These are phyloP conservation scores for Debaryomyces fabryi DNA, from an alignment of 1,139 yeast species.

Conservation along the genomic window DNA sequence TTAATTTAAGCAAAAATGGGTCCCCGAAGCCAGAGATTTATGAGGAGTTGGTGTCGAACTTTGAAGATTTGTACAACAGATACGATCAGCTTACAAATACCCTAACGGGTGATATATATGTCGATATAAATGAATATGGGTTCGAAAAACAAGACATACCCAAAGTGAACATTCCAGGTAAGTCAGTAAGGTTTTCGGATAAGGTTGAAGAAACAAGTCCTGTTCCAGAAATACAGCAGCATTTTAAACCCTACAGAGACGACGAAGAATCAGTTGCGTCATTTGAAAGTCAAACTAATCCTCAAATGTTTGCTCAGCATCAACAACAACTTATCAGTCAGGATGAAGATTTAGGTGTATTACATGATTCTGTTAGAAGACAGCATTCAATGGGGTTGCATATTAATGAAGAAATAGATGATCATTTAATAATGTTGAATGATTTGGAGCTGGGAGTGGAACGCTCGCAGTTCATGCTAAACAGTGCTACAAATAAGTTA, in stretches of 20 bases:
- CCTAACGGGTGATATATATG: conserved; percentile 30
- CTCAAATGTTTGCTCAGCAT: conserved; percentile 64
- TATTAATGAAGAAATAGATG: conserved; percentile 68
- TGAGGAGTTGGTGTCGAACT: conserved; percentile 14
- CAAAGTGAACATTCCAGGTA: conserved; percentile 19
- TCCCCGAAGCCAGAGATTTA: conserved; percentile 12
- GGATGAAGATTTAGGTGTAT: conserved; percentile 59
- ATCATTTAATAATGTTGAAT: conserved; percentile 67
- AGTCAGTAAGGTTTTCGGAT: conserved; percentile 60
- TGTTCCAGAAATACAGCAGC: neutral
- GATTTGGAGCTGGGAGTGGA: conserved; percentile 75
- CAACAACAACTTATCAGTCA: conserved; percentile 66
- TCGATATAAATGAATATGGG: conserved; percentile 41
- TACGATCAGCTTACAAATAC: conserved; percentile 27
- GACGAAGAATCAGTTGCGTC: conserved; percentile 26
- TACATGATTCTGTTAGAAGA: conserved; percentile 62
- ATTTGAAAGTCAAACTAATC: conserved; percentile 42
- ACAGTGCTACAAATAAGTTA: conserved; percentile 57
- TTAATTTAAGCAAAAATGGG: conserved; percentile 11
- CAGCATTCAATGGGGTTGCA: conserved; percentile 68
- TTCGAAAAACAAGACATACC: conserved; percentile 19
- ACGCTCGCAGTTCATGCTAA: conserved; percentile 51
- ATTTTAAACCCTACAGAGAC: conserved; percentile 49
- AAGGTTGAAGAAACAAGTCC: conserved; percentile 22
- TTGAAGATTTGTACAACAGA: conserved; percentile 19